Base-by-base conservation (phyloP, 345 rosid species). In the Brassica carinata region DNA sequence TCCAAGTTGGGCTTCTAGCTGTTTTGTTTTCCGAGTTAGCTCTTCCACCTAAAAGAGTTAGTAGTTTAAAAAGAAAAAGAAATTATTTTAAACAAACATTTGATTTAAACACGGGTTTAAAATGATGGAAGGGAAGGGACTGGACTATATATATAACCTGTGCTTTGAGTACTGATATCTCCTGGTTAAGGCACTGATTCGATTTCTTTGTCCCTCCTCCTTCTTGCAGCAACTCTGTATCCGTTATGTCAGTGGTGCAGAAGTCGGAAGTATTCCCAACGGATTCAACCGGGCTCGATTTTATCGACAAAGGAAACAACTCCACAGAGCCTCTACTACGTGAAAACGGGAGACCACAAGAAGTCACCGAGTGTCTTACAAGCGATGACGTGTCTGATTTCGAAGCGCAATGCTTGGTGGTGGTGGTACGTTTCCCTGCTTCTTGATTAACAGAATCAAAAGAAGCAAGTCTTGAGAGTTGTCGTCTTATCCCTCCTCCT, bases 1-100 rank as follows among this genome's bases (percentile, higher is more conserved):
- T 82, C 85, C 87, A 18, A 90, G 87, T 77, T 92, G 85, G 11
- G 64, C 78, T 62, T 92, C 90, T 69, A 86, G 89, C 77, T 83
- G 63, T 71, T 83, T 85, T 14, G 89, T 67, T 79, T 87, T 86
- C 15, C 48, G 73, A 31, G 88, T 87, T 67, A 92, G 91, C 43
- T 88, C 88, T 82, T 92, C 93, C 74, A 90, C 94, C 94, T 90
- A 76, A 23, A 23, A 26, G 80, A 43, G 51, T 43, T 14, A 51
- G 36, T 69, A 13, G 26, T 23, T 23, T 23, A 23, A 23, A 23
- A 23, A 23, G 26, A 23, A 38, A 31, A 51, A 43, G 14, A 23
- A 23, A 23, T 23, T 23, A 23, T 23, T 43, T 8, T 9, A 43
- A 10, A 43, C 7, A 43, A 48, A 48, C 55, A 48, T 48, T 14